Evolutionary conservation across 2,329 filamentous ascomycete genomes (phyloP).

Genomic region (Hypoxylon sp.): DNA sequence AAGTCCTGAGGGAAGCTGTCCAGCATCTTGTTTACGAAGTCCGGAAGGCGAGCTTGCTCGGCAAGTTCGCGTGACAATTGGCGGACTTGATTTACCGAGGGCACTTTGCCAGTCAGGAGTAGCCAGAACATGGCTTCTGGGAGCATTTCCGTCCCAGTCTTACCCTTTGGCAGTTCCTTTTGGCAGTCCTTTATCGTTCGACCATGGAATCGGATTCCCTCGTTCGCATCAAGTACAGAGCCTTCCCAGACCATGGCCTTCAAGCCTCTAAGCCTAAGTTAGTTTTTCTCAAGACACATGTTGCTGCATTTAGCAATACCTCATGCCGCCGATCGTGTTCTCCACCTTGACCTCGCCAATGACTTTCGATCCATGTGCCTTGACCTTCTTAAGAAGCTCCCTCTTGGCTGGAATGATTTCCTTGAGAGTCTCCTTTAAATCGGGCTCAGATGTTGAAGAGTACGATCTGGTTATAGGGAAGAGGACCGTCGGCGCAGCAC

Average conservation of each 20-base stretch:
- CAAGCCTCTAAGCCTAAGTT: slow-evolving; percentile 70
- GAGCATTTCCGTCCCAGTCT: slow-evolving; percentile 93
- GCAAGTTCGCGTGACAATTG: slow-evolving; percentile 88
- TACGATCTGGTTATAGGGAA: slow-evolving; percentile 68
- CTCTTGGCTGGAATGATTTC: slow-evolving; percentile 91
- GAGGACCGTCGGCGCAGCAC: slow-evolving; percentile 50
- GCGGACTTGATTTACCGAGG: slow-evolving; percentile 85
- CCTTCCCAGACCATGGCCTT: slow-evolving; percentile 99
- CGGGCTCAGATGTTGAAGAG: slow-evolving; percentile 83
- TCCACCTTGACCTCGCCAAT: slow-evolving; percentile 95
- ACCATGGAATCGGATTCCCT: slow-evolving; percentile 98
- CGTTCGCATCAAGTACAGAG: slow-evolving; percentile 94
- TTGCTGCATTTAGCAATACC: slow-evolving; percentile 56
- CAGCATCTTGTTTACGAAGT: slow-evolving; percentile 88
- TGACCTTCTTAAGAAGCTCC: slow-evolving; percentile 94
- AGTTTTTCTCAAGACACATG: slow-evolving; percentile 47
- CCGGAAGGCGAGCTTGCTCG: slow-evolving; percentile 84
- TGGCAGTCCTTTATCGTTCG: slow-evolving; percentile 99
- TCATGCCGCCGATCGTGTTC: slow-evolving; percentile 96
- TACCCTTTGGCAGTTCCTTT: slow-evolving; percentile 91
- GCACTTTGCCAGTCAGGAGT: slow-evolving; percentile 91
- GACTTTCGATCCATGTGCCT: slow-evolving; percentile 83
- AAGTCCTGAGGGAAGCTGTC: slow-evolving; percentile 90
- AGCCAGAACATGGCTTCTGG: slow-evolving; percentile 99
- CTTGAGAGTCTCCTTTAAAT: slow-evolving; percentile 89